Conservation (phyloP, 805 yeast genomes). For the Spathaspora hagerdaliae region DNA sequence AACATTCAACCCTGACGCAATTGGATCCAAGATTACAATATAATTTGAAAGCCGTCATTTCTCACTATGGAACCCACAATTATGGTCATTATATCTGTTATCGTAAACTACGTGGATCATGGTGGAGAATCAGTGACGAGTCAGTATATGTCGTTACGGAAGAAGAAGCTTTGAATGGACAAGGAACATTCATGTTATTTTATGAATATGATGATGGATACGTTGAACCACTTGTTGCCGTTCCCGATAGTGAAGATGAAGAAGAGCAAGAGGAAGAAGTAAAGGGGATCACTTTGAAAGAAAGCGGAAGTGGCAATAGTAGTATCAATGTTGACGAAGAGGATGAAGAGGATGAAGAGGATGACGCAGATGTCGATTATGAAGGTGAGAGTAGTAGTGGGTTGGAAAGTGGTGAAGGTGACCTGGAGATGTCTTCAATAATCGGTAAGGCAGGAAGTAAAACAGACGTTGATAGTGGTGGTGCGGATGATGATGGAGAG, state of each 20-base stretch:
- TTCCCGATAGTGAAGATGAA: constrained; percentile 15
- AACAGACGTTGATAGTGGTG: not conserved
- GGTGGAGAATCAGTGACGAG: constrained; percentile 97
- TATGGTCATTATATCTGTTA: constrained; percentile 96
- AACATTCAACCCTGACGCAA: not conserved
- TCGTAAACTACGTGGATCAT: constrained; percentile 72
- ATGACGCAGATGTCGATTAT: constrained; percentile 4
- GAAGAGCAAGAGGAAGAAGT: constrained; percentile 4
- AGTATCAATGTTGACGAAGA: constrained; percentile 1
- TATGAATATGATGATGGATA: constrained; percentile 53
- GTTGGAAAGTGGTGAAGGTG: constrained; percentile 9
- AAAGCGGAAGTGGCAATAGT: not conserved
- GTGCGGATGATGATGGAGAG: not conserved
- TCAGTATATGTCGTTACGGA: constrained; percentile 77
- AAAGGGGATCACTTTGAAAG: constrained; percentile 1
- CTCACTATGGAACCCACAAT: constrained; percentile 93
- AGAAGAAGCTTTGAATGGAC: constrained; percentile 72
- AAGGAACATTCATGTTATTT: constrained; percentile 90
- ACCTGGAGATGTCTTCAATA: not conserved
- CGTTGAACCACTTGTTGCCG: constrained; percentile 17
- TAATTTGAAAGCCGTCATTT: constrained; percentile 76
- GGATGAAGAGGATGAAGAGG: constrained; percentile 1
- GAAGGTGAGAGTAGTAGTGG: not conserved
- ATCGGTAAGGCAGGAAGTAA: not conserved
- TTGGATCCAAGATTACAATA: constrained; percentile 50